Evolutionary conservation across 1,284 basidiomycete genomes (phyloP), one percentile per base, ranked within the genome.

Genomic region (Tremellales sp.): DNA sequence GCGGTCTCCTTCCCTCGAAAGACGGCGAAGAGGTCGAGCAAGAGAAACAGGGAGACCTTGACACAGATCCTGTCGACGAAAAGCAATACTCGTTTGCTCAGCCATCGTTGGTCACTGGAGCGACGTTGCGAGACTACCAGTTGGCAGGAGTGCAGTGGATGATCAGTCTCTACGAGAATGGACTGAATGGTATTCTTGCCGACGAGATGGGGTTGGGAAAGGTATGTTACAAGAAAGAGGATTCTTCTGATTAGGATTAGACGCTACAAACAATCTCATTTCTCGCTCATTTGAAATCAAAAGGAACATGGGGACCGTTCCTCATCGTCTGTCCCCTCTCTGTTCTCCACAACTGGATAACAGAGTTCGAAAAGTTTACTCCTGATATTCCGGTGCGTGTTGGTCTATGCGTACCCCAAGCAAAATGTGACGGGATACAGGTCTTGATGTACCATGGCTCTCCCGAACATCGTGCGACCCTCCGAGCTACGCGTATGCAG

Each of bases 91-190:
- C 69, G 0, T 71, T 71, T 51, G 66, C 79, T 38, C 91, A 94
- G 68, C 89, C 92, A 0, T 74, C 77, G 1, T 74, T 92, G 13
- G 76, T 97, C 35, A 93, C 88, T 0, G 93, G 92, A 5, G 88
- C 84, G 2, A 85, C 75, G 41, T 71, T 97, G 55, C 87, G 91
- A 60, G 81, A 86, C 38, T 97, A 97, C 66, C 94, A 98, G 69
- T 78, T 97, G 1, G 89, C 92, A 43, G 94, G 94, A 4, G 81
- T 97, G 13, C 87, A 94, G 55, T 98, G 94, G 94, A 90, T 98
- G 85, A 85, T 87, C 4, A 84, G 84, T 27, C 74, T 98, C 9
- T 90, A 92, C 70, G 84, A 90, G 72, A 95, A 94, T 60, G 92
- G 94, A 2, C 84, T 97, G 42, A 93, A 91, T 31, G 93, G 94